Percentiles rank a stretch among this genome's conserved stretches.
phyloP scores from a whole-genome alignment of 1,139 yeast genomes.

The Suhomyces chickasaworum region DNA sequence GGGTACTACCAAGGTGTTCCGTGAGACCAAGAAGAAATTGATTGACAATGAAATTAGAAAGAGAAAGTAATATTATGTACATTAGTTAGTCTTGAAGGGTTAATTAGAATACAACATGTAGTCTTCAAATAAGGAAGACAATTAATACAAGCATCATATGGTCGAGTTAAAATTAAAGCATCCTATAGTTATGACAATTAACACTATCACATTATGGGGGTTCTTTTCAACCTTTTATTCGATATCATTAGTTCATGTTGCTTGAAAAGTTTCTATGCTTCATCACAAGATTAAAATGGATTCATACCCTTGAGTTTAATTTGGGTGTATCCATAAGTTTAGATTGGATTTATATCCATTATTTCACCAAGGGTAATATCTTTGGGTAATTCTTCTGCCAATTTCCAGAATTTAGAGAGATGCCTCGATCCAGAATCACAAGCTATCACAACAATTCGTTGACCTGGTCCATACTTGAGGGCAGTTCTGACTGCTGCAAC shows the following conservation, averaged over 20 bases:
- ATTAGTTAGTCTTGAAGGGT: conserved; percentile 7
- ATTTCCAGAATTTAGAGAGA: conserved; percentile 87
- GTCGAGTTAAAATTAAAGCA: neutral
- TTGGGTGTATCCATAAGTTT: neutral
- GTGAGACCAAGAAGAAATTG: conserved; percentile 40
- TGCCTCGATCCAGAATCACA: conserved; percentile 94
- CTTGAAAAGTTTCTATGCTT: no score
- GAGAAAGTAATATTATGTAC: conserved; percentile 7
- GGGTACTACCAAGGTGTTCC: conserved; percentile 42
- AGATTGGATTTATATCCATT: conserved; percentile 7
- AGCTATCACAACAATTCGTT: conserved; percentile 79
- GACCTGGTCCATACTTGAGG: conserved; percentile 57
- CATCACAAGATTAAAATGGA: no score
- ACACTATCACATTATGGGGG: no score
- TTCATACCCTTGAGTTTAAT: no score
- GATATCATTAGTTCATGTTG: neutral
- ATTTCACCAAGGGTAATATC: conserved; percentile 37
- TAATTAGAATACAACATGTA: neutral
- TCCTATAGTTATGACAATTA: no score
- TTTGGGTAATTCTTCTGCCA: conserved; percentile 45
- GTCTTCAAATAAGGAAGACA: neutral
- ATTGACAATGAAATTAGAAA: conserved; percentile 21
- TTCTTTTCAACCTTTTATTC: neutral
- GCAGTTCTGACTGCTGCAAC: conserved; percentile 84
- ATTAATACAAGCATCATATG: neutral